phyloP scores from a whole-genome alignment of 2,329 filamentous ascomycete species.

The Cladophialophora bantiana region DNA sequence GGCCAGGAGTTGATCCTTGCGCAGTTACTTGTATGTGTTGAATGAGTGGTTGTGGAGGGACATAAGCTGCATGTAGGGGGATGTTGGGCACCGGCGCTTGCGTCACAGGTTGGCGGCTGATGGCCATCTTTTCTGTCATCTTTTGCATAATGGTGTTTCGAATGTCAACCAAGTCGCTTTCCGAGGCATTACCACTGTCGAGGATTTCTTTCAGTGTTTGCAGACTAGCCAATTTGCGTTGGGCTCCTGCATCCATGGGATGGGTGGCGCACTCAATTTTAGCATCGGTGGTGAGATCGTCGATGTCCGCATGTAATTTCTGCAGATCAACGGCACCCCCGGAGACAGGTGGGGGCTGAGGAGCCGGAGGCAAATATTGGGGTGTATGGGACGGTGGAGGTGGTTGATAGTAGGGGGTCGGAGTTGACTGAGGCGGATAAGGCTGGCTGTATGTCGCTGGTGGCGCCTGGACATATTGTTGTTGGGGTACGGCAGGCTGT shows the following conservation, averaged over 20 bases:
- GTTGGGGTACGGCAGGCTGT: conserved; percentile 37
- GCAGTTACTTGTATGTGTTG: conserved; percentile 37
- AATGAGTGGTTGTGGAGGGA: conserved; percentile 44
- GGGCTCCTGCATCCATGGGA: conserved; percentile 38
- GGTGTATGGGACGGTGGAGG: conserved; percentile 41
- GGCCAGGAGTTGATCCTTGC: conserved; percentile 32
- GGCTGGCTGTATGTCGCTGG: conserved; percentile 28
- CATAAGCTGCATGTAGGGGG: conserved; percentile 44
- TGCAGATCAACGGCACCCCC: conserved; percentile 63
- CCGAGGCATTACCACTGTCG: conserved; percentile 37
- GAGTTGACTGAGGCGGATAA: conserved; percentile 17
- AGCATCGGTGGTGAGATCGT: conserved; percentile 40
- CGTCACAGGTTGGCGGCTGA: conserved; percentile 45
- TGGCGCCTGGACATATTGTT: conserved; percentile 44
- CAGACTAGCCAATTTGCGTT: conserved; percentile 39
- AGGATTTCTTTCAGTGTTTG: conserved; percentile 42
- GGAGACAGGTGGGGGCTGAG: conserved; percentile 43
- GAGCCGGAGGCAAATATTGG: conserved; percentile 43
- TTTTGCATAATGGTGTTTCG: conserved; percentile 38
- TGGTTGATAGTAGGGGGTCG: conserved; percentile 31
- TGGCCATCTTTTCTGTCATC: conserved; percentile 56
- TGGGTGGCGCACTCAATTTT: conserved; percentile 42
- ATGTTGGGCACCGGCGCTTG: conserved; percentile 46
- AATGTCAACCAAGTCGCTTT: conserved; percentile 38
- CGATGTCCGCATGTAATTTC: conserved; percentile 76